phyloP scores from a whole-genome alignment of 345 rosid genomes.

The Eucalyptus curtisii region DNA sequence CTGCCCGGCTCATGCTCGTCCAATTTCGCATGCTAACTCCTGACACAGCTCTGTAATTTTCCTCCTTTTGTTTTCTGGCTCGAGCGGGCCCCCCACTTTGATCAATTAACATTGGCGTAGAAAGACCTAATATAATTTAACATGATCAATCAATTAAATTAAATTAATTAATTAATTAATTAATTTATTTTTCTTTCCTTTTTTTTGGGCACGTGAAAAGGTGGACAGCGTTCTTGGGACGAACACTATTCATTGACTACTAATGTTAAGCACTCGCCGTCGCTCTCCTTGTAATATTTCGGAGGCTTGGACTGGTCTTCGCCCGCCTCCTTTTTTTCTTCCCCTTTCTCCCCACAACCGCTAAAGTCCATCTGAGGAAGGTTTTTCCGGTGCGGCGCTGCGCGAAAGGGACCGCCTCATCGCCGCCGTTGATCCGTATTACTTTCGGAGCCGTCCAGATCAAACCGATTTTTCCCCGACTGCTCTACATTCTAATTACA shows the following conservation, averaged over 20 bases:
- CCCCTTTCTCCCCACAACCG: neutral
- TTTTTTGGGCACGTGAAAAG: neutral
- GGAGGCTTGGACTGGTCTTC: neutral
- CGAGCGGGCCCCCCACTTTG: neutral
- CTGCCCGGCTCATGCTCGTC: neutral
- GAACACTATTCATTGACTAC: neutral
- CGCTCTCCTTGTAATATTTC: too few species aligned
- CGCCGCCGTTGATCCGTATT: neutral
- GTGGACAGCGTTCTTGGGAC: neutral
- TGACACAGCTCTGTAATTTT: rapidly evolving
- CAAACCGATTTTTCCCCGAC: neutral
- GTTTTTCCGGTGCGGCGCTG: neutral
- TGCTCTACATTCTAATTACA: neutral
- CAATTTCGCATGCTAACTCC: neutral
- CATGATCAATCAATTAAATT: neutral
- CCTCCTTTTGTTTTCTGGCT: neutral
- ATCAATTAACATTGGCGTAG: neutral
- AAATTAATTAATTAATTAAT: too few species aligned
- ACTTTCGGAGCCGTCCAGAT: neutral
- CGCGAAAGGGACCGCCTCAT: rapidly evolving
- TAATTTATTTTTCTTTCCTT: rapidly evolving
- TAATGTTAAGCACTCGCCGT: too few species aligned
- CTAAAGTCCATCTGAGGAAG: neutral
- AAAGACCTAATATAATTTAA: neutral
- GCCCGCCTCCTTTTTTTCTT: too few species aligned